Conservation (phyloP, 768 basidiomycete species). For the Crucibulum laeve region DNA sequence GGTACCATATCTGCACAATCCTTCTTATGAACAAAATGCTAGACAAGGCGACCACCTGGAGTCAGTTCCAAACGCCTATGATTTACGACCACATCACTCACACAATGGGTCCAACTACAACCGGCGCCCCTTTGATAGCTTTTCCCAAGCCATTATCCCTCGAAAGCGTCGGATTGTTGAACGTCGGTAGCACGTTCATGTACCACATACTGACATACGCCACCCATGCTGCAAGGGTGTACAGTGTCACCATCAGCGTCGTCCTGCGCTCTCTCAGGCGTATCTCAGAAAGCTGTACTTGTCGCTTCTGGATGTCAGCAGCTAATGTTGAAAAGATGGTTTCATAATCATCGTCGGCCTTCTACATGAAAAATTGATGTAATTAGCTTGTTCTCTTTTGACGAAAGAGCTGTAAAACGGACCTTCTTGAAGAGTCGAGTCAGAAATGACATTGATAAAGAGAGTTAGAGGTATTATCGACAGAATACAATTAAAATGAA, state of each 20-base stretch:
- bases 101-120: slow-evolving; percentile 74
- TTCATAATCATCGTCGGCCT: slow-evolving; percentile 72
- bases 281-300: slow-evolving; percentile 74
- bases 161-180: slow-evolving; percentile 21
- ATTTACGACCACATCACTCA: too few relatives aligned
- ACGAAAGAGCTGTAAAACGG: neutral
- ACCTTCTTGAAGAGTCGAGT: slow-evolving; percentile 29
- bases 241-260: slow-evolving; percentile 72
- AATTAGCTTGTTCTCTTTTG: neutral
- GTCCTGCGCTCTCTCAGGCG: slow-evolving; percentile 80
- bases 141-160: slow-evolving; percentile 30
- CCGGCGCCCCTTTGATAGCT: slow-evolving; percentile 48
- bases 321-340: slow-evolving; percentile 65
- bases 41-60: too few relatives aligned
- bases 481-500: too few relatives aligned
- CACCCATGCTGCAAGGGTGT: slow-evolving; percentile 72
- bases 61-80: too few relatives aligned
- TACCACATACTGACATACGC: slow-evolving; percentile 76
- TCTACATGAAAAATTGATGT: slow-evolving; percentile 23
- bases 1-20: slow-evolving; percentile 83
- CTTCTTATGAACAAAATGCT: slow-evolving; percentile 75
- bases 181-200: slow-evolving; percentile 45
- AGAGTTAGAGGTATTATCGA: too few relatives aligned
- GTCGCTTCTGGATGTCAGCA: slow-evolving; percentile 66
- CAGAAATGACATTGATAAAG: too few relatives aligned